Evolutionary conservation across 495 filamentous ascomycete genomes (phyloP).

Genomic region (Hypoxylon cercidicola): DNA sequence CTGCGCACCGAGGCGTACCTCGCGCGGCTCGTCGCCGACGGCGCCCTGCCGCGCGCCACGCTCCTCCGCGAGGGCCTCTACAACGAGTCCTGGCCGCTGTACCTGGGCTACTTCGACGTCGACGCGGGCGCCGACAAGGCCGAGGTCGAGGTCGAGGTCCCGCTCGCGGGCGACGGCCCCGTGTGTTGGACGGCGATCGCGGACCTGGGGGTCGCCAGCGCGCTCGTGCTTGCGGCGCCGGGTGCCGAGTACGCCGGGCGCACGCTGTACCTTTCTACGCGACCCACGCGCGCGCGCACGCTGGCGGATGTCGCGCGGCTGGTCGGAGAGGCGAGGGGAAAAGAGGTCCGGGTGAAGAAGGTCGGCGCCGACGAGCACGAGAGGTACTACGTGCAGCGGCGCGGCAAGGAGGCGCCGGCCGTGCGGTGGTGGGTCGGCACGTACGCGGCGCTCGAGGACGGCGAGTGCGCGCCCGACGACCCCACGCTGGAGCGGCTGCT

Average conservation of each 20-base stretch:
- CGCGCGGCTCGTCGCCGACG: conserved; percentile 36
- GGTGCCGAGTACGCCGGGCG: conserved; percentile 46
- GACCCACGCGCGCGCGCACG: conserved; percentile 36
- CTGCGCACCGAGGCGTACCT: conserved; percentile 70
- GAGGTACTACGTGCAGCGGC: conserved; percentile 50
- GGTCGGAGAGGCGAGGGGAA: conserved; percentile 43
- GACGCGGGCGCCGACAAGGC: conserved; percentile 15
- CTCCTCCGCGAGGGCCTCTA: conserved; percentile 72
- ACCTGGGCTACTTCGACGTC: conserved; percentile 69
- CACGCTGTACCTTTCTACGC: conserved; percentile 52
- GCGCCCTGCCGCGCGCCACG: conserved; percentile 56
- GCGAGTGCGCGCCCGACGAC: conserved; percentile 57
- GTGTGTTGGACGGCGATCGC: conserved; percentile 57
- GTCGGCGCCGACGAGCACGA: conserved; percentile 52
- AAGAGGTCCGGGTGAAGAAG: conserved; percentile 28
- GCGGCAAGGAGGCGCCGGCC: conserved; percentile 43
- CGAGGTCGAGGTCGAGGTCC: conserved; percentile 46
- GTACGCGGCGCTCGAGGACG: conserved; percentile 55
- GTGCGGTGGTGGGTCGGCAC: conserved; percentile 59
- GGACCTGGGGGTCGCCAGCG: conserved; percentile 56
- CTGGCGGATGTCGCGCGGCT: conserved; percentile 50
- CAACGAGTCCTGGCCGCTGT: conserved; percentile 74
- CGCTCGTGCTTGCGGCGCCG: conserved; percentile 46
- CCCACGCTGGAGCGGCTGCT: conserved; percentile 51
- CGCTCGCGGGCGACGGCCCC: conserved; percentile 53